phyloP scores from a whole-genome alignment of 2,329 filamentous ascomycete genomes.

The Trichoderma koningii region DNA sequence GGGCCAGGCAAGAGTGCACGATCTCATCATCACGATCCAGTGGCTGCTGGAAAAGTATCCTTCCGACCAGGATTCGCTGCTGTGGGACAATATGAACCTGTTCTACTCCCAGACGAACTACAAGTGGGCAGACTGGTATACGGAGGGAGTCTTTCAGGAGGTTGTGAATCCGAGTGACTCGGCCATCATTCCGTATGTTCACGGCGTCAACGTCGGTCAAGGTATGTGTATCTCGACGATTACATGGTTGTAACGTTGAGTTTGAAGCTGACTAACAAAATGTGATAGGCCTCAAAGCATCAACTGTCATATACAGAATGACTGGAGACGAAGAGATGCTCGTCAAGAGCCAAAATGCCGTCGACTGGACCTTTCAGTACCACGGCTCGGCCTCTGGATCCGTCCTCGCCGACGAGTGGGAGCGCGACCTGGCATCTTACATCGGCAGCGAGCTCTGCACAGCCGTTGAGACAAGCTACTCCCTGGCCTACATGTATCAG shows the following conservation, averaged over 20 bases:
- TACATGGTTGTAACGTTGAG: too few species aligned
- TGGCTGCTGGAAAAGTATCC: slow-evolving; percentile 44
- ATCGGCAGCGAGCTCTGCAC: slow-evolving; percentile 43
- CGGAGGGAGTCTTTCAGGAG: slow-evolving; percentile 31
- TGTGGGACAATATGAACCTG: slow-evolving; percentile 47
- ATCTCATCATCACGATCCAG: slow-evolving; percentile 45
- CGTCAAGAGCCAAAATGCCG: slow-evolving; percentile 42
- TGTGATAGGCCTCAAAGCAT: slow-evolving; percentile 43
- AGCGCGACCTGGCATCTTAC: slow-evolving; percentile 43
- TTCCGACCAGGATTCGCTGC: slow-evolving; percentile 31
- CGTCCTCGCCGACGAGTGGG: slow-evolving; percentile 46
- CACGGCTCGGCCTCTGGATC: slow-evolving; percentile 47
- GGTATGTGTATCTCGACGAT: slow-evolving; percentile 33
- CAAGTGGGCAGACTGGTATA: slow-evolving; percentile 38
- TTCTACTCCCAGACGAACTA: slow-evolving; percentile 39
- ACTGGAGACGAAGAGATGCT: slow-evolving; percentile 42
- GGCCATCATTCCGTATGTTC: slow-evolving; percentile 39
- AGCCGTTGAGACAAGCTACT: slow-evolving; percentile 41
- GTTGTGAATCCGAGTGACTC: slow-evolving; percentile 30
- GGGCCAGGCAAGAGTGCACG: slow-evolving; percentile 42
- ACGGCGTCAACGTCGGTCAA: slow-evolving; percentile 50
- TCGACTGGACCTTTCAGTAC: slow-evolving; percentile 42
- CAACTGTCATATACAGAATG: slow-evolving; percentile 45
- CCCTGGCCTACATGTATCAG: slow-evolving; percentile 40
- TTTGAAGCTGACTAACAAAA: too few species aligned